Base-by-base conservation (phyloP, 1,284 basidiomycete species). In the Earliella scabrosa region DNA sequence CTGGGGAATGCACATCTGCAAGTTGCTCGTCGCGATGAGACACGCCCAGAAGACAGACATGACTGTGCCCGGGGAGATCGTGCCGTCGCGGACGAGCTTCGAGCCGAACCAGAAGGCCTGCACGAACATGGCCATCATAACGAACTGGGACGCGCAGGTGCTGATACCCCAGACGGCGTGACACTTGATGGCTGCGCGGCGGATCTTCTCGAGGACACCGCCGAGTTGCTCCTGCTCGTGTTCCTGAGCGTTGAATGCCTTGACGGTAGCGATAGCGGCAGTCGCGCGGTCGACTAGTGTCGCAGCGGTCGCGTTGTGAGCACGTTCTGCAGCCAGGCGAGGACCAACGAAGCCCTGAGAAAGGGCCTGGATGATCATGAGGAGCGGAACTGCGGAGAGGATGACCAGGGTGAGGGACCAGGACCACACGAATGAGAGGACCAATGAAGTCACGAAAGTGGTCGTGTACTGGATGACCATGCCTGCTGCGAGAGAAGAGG, bases 21-120 rank as follows among this genome's bases (percentile, higher is more conserved):
- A 73, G 69, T 93, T 93, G 66, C 82, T 88, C 3, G 90, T 90
- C 0, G 93, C 94, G 54, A 98, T 90, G 43, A 98, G 78, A 69
- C 93, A 95, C 0, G 96, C 93, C 94, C 96, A 98, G 72, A 99
- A 99, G 44, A 97, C 94, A 27, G 92, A 89, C 87, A 96, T 95
- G 61, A 98, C 92, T 46, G 88, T 82, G 4, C 92, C 93, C 0
- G 90, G 78, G 1, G 76, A 77, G 49, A 86, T 79, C 56, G 81
- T 84, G 4, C 90, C 90, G 18, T 87, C 80, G 23, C 86, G 77
- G 13, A 99, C 93, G 50, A 98, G 82, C 68, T 91, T 88, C 2
- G 90, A 84, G 13, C 97, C 97, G 71, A 91, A 98, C 93, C 95
- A 98, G 75, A 98, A 98, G 1, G 92, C 95, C 67, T 95, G 91